Conservation (phyloP, 78 protist genomes). For the Speleostelium caveatum region DNA sequence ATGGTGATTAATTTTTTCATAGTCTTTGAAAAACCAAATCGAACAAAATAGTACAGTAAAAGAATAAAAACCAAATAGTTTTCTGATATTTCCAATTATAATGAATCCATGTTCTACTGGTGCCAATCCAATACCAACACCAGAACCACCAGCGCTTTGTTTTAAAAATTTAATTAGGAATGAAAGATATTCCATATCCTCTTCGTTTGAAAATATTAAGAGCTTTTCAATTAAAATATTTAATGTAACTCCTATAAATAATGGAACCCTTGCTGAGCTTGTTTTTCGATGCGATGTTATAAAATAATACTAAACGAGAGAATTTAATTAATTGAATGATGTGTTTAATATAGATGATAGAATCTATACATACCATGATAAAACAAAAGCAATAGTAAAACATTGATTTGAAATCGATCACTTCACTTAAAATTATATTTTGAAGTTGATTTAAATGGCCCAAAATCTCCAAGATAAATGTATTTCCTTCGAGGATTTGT, state of each 20-base stretch:
- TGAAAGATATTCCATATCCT: not conserved
- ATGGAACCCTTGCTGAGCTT: conserved; percentile 51
- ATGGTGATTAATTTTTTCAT: conserved; percentile 45
- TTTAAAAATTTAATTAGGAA: too few relatives aligned
- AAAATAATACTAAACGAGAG: conserved; percentile 16
- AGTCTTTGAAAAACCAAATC: conserved; percentile 46
- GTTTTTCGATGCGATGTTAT: conserved; percentile 23
- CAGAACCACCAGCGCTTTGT: not conserved
- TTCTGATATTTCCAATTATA: conserved; percentile 2
- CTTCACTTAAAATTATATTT: conserved; percentile 32
- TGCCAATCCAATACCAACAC: not conserved
- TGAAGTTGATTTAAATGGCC: conserved; percentile 21
- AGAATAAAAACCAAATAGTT: not conserved
- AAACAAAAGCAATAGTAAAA: conserved; percentile 5
- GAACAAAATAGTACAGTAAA: not conserved
- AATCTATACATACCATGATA: conserved; percentile 11
- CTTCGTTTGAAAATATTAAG: not conserved
- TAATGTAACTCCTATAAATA: conserved; percentile 13
- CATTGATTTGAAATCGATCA: conserved; percentile 64
- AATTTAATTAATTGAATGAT: not conserved
- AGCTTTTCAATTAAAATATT: conserved; percentile 19
- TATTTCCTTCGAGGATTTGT: conserved; percentile 14
- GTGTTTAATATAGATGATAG: not conserved
- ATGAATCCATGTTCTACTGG: not conserved
- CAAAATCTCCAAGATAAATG: conserved; percentile 27